phyloP scores from a whole-genome alignment of 768 basidiomycete genomes.

The Coprinellus micaceus region DNA sequence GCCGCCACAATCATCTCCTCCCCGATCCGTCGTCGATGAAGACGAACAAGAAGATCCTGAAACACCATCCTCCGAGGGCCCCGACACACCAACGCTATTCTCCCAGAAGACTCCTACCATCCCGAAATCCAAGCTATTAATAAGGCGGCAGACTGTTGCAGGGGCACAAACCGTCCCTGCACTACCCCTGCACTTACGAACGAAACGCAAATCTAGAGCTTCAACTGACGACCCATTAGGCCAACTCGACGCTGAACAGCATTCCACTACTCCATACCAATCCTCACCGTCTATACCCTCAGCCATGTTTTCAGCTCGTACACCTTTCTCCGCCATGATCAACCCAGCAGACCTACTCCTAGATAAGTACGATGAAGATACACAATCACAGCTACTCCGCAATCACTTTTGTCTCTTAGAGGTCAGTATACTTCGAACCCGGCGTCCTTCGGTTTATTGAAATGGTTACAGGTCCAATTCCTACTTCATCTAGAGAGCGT shows the following conservation, averaged over 20 bases:
- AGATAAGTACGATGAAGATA: constrained; percentile 60
- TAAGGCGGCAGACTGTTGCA: constrained; percentile 48
- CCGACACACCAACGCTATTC: constrained; percentile 14
- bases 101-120: constrained; percentile 8
- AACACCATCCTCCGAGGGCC: constrained; percentile 29
- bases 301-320: constrained; percentile 33
- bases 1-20: constrained; percentile 7
- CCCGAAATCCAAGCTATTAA: constrained; percentile 20
- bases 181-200: constrained; percentile 59
- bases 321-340: constrained; percentile 39
- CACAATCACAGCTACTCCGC: constrained; percentile 71
- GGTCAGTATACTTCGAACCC: constrained; percentile 50
- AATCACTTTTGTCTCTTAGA: constrained; percentile 87
- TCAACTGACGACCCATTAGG: constrained; percentile 70
- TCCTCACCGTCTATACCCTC: constrained; percentile 63
- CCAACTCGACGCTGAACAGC: constrained; percentile 50
- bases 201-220: constrained; percentile 48
- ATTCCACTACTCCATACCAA: constrained; percentile 48
- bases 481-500: constrained; percentile 87
- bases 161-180: constrained; percentile 75
- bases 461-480: constrained; percentile 66
- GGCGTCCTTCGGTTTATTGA: constrained; percentile 10
- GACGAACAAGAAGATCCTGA: constrained; percentile 46
- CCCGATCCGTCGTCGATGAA: constrained; percentile 23
- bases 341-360: constrained; percentile 55